Evolutionary conservation across 352 stramenopile species (phyloP), one percentile per base, ranked within the genome.

Genomic region (Phytophthora sansomeana): DNA sequence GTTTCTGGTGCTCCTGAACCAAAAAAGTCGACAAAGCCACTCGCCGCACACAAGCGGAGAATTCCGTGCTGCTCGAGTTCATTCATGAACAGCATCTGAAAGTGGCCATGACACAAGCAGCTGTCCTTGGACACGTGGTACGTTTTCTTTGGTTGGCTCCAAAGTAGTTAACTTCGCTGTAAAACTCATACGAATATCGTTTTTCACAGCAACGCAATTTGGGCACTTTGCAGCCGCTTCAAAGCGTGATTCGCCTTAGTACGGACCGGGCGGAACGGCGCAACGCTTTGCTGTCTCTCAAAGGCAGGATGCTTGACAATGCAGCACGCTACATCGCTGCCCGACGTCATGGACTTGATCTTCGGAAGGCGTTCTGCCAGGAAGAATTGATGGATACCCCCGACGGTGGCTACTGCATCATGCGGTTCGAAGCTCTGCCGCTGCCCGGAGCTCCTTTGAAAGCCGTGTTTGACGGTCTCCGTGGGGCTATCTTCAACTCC

Each of bases 341-440:
- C 6, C 54, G 72, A 8, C 74, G 61, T n/a, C 56, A 41, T 1
- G 54, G 52, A 11, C 46, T 83, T 9, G 47, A 77, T 17, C 64
- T 41, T 8, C 13, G 38, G 28, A 30, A 57, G 0, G 26, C 56
- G 5, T 77, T 62, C 35, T 67, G 49, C 50, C 58, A 80, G 30
- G 58, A 75, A 10, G 67, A 79, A 32, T 59, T 62, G 8, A 85
- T 82, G 42, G 70, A 80, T 43, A 75, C 67, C 0, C 6, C 51
- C 5, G 52, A 70, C 0, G 69, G 69, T 5, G 68, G 80, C 50
- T 81, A 69, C 11, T 78, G 66, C 41, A 60, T 74, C 19, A 28
- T 59, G 32, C 67, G 71, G 38, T 86, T 83, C 28, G 74, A 84
- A 38, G 63, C 78, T 8, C 16, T 75, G 14, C 80, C 76, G 29